Evolutionary conservation across 257 asterid species (phyloP).

Genomic region (Fraxinus americana): DNA sequence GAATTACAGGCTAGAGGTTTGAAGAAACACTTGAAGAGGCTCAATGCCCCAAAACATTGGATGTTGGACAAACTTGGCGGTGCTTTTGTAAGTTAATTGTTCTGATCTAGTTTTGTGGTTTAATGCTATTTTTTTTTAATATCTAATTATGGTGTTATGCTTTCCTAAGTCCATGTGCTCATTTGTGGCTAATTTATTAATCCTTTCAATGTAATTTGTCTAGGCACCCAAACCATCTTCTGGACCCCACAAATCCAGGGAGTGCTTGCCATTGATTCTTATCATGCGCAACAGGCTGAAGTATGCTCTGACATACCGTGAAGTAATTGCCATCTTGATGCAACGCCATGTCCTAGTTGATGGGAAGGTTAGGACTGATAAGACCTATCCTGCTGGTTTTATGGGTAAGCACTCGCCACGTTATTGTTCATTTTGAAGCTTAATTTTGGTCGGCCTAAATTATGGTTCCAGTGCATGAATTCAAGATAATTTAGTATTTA

Average conservation of each 20-base stretch:
- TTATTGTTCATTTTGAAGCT: not conserved
- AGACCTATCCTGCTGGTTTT: constrained; percentile 35
- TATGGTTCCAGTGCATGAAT: not conserved
- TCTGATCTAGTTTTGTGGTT: not conserved
- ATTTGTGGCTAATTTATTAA: not conserved
- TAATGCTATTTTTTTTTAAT: not conserved
- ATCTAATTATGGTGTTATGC: not conserved
- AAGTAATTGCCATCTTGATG: constrained; percentile 35
- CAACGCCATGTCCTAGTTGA: constrained; percentile 33
- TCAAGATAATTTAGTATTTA: not conserved
- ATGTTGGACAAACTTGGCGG: constrained; percentile 50
- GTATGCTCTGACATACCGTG: constrained; percentile 39
- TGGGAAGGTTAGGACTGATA: constrained; percentile 31
- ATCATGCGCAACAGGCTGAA: constrained; percentile 37
- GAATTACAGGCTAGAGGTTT: constrained; percentile 40
- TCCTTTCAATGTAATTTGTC: not conserved
- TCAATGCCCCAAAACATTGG: constrained; percentile 48
- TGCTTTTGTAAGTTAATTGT: constrained; percentile 37
- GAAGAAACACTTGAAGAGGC: constrained; percentile 51
- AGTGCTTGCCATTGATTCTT: constrained; percentile 39
- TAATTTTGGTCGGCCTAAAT: not conserved
- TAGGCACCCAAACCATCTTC: constrained; percentile 48
- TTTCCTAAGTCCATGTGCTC: not conserved
- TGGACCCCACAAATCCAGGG: constrained; percentile 44
- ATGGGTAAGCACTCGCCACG: constrained; percentile 27